Evolutionary conservation across 305 asterid species (phyloP).

Genomic region (Solanum hybrid): DNA sequence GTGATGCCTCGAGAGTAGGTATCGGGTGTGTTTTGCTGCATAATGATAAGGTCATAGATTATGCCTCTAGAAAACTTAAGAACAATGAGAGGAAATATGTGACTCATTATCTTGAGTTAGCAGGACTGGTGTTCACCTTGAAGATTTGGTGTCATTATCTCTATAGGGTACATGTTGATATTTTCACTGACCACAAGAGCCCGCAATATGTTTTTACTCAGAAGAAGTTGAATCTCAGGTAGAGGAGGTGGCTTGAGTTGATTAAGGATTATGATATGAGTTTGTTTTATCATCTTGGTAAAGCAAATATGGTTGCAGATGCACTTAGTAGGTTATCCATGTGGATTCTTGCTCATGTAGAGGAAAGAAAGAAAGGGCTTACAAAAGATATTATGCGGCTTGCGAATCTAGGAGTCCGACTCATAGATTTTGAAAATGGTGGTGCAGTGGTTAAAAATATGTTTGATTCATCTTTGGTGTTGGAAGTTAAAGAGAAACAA

Average conservation of each 20-base stretch:
- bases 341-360: not conserved
- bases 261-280: not conserved
- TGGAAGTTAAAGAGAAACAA: not conserved
- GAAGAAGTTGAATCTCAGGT: not conserved
- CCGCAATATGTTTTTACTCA: not conserved
- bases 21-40: not conserved
- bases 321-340: not conserved
- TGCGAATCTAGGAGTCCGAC: not conserved
- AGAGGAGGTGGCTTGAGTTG: not conserved
- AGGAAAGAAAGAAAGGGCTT: not conserved
- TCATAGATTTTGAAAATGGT: not conserved
- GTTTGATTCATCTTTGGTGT: not conserved
- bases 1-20: not conserved
- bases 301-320: not conserved
- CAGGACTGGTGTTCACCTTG: not conserved
- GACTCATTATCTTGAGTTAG: not conserved
- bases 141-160: not conserved
- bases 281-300: too few relatives aligned
- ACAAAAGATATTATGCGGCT: not conserved
- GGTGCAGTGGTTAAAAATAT: not conserved
- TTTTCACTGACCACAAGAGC: not conserved
- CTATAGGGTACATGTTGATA: not conserved
- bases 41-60: not conserved
- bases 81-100: not conserved
- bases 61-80: not conserved